Conservation (phyloP, 2,329 filamentous ascomycete species). For the Penicillium sp. region DNA sequence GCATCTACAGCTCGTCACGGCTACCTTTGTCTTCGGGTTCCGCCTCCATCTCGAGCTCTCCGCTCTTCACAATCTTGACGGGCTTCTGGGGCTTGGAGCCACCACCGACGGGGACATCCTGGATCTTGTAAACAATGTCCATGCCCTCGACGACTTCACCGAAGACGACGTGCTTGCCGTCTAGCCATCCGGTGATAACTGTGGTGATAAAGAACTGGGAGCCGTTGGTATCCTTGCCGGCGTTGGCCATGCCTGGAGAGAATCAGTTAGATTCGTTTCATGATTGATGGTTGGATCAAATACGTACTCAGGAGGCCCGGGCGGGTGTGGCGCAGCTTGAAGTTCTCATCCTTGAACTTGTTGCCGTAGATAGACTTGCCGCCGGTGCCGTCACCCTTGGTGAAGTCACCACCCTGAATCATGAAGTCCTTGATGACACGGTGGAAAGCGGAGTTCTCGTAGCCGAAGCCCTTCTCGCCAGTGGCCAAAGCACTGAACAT, state of each 20-base stretch:
- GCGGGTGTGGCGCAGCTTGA: constrained; percentile 69
- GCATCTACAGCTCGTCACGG: constrained; percentile 63
- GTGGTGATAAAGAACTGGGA: constrained; percentile 70
- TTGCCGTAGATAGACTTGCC: constrained; percentile 68
- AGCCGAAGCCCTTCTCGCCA: constrained; percentile 68
- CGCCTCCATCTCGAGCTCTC: constrained; percentile 60
- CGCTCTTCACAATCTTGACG: constrained; percentile 67
- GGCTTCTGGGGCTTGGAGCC: constrained; percentile 59
- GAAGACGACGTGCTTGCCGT: constrained; percentile 67
- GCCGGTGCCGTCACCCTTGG: constrained; percentile 64
- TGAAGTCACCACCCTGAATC: constrained; percentile 60
- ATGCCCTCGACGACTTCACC: constrained; percentile 70
- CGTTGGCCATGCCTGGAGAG: constrained; percentile 63
- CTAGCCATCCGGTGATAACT: constrained; percentile 62
- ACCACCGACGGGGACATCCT: constrained; percentile 59
- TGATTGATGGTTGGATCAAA: not conserved
- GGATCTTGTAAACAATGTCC: constrained; percentile 65
- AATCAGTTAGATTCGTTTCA: constrained; percentile 10
- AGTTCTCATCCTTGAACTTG: constrained; percentile 70
- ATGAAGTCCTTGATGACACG: constrained; percentile 71
- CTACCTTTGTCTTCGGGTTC: constrained; percentile 58
- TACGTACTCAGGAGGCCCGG: constrained; percentile 61
- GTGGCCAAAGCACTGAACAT: constrained; percentile 57
- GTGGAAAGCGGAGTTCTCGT: constrained; percentile 67
- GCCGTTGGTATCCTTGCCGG: constrained; percentile 65